Conservation (phyloP, 495 filamentous ascomycete species). For the Jackrogersella minutella region DNA sequence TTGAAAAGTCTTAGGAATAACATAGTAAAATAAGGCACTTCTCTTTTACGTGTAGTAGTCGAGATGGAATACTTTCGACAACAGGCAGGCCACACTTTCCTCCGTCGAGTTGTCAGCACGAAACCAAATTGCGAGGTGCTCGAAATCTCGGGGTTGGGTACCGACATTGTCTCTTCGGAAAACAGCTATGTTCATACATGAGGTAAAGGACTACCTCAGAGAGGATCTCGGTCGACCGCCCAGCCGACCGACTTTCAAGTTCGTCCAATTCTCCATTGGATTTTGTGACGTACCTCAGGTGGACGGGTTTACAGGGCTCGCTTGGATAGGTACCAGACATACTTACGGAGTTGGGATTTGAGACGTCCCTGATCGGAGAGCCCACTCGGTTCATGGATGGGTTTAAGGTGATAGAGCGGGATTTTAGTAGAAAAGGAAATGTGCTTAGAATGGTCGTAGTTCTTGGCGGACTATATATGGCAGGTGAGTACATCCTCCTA, state of each 20-base stretch:
- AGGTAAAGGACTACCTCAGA: constrained; percentile 3
- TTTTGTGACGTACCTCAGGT: neutral
- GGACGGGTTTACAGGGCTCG: neutral
- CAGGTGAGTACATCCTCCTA: neutral
- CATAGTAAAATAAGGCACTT: no score
- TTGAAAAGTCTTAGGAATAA: neutral
- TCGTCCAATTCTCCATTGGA: neutral
- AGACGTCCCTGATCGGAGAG: neutral
- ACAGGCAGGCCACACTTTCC: neutral
- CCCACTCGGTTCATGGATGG: neutral
- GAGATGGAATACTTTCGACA: constrained; percentile 10
- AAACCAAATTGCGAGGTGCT: neutral
- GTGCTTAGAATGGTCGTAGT: constrained; percentile 6
- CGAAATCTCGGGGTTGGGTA: constrained; percentile 3
- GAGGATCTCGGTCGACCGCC: neutral
- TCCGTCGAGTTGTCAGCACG: neutral
- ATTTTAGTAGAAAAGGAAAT: neutral
- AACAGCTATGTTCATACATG: neutral
- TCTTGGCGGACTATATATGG: no score
- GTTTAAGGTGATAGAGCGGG: neutral
- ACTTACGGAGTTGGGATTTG: neutral
- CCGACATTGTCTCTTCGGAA: neutral
- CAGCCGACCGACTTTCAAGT: neutral
- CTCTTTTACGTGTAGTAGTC: neutral
- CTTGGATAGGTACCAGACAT: constrained; percentile 10